phyloP scores from a whole-genome alignment of 352 stramenopile species.

The Pythium coloratum region DNA sequence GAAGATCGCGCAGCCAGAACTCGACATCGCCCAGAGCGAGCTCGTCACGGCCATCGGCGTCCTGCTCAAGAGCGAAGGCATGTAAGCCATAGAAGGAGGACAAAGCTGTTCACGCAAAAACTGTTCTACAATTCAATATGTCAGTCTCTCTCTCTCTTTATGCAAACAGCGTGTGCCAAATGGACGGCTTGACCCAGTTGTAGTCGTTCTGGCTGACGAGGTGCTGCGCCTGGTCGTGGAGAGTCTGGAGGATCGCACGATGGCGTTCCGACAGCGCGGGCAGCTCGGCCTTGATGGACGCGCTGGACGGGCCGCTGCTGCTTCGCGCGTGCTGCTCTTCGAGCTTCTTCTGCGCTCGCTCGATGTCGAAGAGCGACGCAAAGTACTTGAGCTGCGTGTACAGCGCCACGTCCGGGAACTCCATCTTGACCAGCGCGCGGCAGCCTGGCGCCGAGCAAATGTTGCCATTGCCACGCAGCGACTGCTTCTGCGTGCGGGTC shows the following conservation, averaged over 20 bases:
- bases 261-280: slow-evolving; percentile 65
- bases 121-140: slow-evolving; percentile 20
- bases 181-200: slow-evolving; percentile 92
- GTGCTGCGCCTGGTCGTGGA: slow-evolving; percentile 77
- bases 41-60: slow-evolving; percentile 80
- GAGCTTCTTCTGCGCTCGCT: slow-evolving; percentile 86
- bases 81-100: slow-evolving; percentile 33
- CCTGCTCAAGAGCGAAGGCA: slow-evolving; percentile 81
- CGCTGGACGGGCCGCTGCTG: slow-evolving; percentile 6
- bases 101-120: background rate
- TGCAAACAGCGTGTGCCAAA: slow-evolving; percentile 88
- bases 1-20: slow-evolving; percentile 93
- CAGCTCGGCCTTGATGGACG: slow-evolving; percentile 33
- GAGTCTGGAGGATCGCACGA: slow-evolving; percentile 67
- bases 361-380: slow-evolving; percentile 94
- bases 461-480: slow-evolving; percentile 90
- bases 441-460: slow-evolving; percentile 93
- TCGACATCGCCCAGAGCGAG: slow-evolving; percentile 89
- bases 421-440: slow-evolving; percentile 85
- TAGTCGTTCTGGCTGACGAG: slow-evolving; percentile 88
- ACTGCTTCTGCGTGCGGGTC: slow-evolving; percentile 94
- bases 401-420: slow-evolving; percentile 89
- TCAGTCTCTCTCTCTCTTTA: slow-evolving; percentile 27
- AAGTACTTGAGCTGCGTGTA: slow-evolving; percentile 98
- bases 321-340: slow-evolving; percentile 53